Evolutionary conservation across 2,329 filamentous ascomycete species (phyloP), one percentile per base, ranked within the genome.

Genomic region (Ophiostoma piceae): DNA sequence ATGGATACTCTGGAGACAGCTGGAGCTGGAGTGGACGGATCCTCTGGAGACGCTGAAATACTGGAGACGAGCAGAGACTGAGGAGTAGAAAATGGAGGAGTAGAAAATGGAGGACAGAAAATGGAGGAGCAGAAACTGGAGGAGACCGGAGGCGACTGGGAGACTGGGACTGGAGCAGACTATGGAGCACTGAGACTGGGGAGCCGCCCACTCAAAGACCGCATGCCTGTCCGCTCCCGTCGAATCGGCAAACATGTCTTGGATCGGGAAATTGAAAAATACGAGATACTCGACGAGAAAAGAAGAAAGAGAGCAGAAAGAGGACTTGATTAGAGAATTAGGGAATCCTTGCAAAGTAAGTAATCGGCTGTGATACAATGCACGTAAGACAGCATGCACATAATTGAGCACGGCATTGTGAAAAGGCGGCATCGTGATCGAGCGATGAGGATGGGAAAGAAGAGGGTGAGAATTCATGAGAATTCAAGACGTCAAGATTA

Each of bases 141-240:
- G 39, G 9, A 41, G 35, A 35, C 35, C 35, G 26, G 26, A 29
- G 26, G 26, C 26, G 26, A 29, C 26, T 29, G 26, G 26, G 26
- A 29, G 26, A 37, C n/a, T n/a, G n/a, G 19, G 41, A 47, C 11
- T 47, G 41, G 41, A 47, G 41, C 41, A 47, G 14, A 6, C 16
- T 35, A 35, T 47, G 43, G 43, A 47, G 43, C 43, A 47, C 16
- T 47, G 43, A 19, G 43, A 47, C 51, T 26, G 51, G 22, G 51
- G 51, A 57, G 51, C 51, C 12, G 39, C 39, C 12, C 39, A 41
- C 11, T 51, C 16, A 19, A 19, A 7, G 47, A 1, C 51, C 26
- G 51, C 51, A 57, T 57, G 51, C 51, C 51, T 57, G 51, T 57
- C 51, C 51, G 51, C 51, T 57, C 51, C 51, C 51, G 51, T 57